phyloP scores from a whole-genome alignment of 345 rosid genomes.

The Eucalyptus pauciflora region DNA sequence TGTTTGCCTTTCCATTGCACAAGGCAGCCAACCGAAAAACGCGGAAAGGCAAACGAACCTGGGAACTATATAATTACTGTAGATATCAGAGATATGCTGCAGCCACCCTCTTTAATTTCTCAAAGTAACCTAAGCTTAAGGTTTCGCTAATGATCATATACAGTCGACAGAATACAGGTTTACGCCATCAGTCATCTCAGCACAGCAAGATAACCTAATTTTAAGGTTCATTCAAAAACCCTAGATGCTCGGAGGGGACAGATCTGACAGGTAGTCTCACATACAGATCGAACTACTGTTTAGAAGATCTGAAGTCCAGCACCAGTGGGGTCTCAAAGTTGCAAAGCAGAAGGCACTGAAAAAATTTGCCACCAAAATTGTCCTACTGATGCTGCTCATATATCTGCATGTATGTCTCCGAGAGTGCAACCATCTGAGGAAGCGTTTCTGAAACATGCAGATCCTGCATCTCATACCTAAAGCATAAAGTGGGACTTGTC shows the following conservation, averaged over 20 bases:
- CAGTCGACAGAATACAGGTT: not conserved
- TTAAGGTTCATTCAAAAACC: not conserved
- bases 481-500: not conserved
- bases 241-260: not conserved
- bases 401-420: constrained; percentile 96
- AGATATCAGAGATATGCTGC: not conserved
- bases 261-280: not conserved
- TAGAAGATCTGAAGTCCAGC: not conserved
- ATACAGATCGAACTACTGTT: not conserved
- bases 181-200: not conserved
- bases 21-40: not conserved
- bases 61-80: not conserved
- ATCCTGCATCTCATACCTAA: constrained; percentile 99
- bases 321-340: not conserved
- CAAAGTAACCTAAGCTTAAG: not conserved
- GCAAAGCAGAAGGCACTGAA: not conserved
- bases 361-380: not conserved
- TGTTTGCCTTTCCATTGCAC: not conserved
- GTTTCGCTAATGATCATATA: not conserved
- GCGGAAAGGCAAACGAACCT: not conserved
- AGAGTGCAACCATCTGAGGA: constrained; percentile 96
- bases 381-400: constrained; percentile 75
- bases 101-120: not conserved
- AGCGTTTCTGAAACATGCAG: constrained; percentile 91
- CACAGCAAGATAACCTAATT: not conserved